Percentiles rank a stretch among this genome's conserved stretches.
These are phyloP conservation scores for Thraustochytrium striatum DNA, from an alignment of 352 stramenopile genomes.

Conservation along the genomic window DNA sequence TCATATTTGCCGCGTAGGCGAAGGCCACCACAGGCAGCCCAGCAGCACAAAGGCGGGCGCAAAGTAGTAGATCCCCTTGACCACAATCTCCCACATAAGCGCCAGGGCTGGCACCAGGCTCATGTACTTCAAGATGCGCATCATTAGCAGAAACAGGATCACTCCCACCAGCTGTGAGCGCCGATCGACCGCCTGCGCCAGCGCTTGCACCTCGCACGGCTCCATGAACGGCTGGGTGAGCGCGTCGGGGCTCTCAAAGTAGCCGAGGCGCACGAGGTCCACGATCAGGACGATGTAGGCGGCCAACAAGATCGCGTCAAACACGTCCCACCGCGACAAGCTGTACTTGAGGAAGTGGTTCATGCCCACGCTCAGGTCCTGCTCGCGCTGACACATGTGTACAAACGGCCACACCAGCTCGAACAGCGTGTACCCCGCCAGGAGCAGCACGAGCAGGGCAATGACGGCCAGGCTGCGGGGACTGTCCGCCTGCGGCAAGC, in stretches of 20 bases:
- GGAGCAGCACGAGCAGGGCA: background rate
- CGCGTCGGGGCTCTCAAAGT: background rate
- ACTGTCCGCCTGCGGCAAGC: background rate
- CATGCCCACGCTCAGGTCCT: background rate
- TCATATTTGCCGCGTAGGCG: conserved; percentile 6
- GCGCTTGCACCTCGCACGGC: background rate
- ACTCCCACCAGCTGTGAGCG: conserved; percentile 12
- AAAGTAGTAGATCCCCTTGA: conserved; percentile 20
- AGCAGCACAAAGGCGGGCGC: conserved; percentile 1
- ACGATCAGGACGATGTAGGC: conserved; percentile 30
- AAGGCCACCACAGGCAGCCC: conserved; percentile 7
- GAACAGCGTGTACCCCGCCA: background rate
- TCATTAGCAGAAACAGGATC: background rate
- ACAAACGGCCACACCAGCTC: background rate
- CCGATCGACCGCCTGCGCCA: background rate
- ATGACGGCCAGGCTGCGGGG: background rate
- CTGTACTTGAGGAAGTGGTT: conserved; percentile 20
- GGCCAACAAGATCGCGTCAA: conserved; percentile 13
- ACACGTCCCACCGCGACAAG: conserved; percentile 13
- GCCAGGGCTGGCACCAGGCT: background rate
- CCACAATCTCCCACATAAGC: background rate
- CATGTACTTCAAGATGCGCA: conserved; percentile 48
- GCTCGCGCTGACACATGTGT: background rate
- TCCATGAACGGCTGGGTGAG: background rate
- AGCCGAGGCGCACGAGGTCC: background rate